Percentiles rank a stretch among this genome's conserved stretches.
Conservation (phyloP, 192 early-diverging fungal genomes). For the Gonapodya prolifera region DNA sequence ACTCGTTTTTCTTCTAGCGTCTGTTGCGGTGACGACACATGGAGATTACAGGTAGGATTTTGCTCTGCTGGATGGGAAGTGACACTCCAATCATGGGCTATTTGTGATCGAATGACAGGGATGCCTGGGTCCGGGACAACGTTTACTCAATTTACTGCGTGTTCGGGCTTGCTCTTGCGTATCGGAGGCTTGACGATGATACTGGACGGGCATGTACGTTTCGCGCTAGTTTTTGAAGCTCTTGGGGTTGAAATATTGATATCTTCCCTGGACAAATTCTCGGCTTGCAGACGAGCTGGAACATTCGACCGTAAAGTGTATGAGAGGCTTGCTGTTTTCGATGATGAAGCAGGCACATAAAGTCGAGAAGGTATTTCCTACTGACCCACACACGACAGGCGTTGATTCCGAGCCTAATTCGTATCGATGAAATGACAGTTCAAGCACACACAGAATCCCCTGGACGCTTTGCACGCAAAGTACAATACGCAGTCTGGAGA, state of each 20-base stretch:
- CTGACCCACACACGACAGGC: no score
- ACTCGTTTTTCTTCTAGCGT: constrained; percentile 83
- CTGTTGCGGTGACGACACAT: constrained; percentile 72
- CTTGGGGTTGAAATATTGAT: constrained; percentile 6
- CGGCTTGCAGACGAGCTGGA: constrained; percentile 57
- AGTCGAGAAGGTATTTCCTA: no score
- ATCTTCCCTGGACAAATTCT: neutral
- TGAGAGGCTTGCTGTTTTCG: constrained; percentile 65
- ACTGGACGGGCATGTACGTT: constrained; percentile 63
- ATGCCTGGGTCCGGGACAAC: constrained; percentile 66
- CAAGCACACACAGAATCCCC: constrained; percentile 62
- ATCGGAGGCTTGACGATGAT: constrained; percentile 73
- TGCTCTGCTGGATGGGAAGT: neutral
- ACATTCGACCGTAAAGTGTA: constrained; percentile 72
- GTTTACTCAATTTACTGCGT: constrained; percentile 79
- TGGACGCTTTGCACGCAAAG: constrained; percentile 76
- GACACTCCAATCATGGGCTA: neutral
- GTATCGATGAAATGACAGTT: constrained; percentile 48
- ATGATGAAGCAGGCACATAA: constrained; percentile 78
- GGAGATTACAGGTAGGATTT: constrained; percentile 25
- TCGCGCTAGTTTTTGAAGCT: neutral
- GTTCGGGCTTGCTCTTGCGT: constrained; percentile 71
- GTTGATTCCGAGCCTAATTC: neutral
- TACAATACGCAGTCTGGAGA: constrained; percentile 73
- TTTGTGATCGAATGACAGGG: constrained; percentile 69